Evolutionary conservation across 2,329 filamentous ascomycete species (phyloP), one percentile per base, ranked within the genome.

Genomic region (Aspergillus sp.): DNA sequence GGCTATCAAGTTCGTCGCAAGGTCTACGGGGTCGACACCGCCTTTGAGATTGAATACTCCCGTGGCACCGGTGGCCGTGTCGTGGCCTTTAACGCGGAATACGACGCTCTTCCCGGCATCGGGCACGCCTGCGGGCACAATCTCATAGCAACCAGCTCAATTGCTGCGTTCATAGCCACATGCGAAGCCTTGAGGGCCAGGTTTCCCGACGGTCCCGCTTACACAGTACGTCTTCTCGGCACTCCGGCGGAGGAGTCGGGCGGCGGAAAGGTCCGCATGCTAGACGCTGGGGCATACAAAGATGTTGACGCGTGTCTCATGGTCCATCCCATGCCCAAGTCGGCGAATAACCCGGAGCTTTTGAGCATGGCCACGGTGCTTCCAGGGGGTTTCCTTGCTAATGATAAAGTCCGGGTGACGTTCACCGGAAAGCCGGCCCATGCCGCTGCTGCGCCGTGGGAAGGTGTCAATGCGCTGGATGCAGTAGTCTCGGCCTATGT

Each of bases 401-500:
- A 55, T 16, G 39, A 56, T 14, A 52, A 53, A 25, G 40, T 60
- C 8, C 27, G 36, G 4, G 55, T 64, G 8, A 60, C 57, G 15
- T 69, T 67, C 37, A 55, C 49, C 1, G 74, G 74, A 0, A 64
- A 65, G 24, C 67, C 68, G 29, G 70, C 73, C 0, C 72, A 76
- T 47, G 72, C 71, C 0, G 72, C 67, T 1, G 65, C 66, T 3
- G 65, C 57, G 4, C 73, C 72, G 0, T 76, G 71, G 72, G 57
- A 71, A 10, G 73, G 72, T 0, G 61, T 69, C 42, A 76, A 77
- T 48, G 73, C 73, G 0, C 60, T 76, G 1, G 73, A 77, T 42
- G 72, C 71, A 0, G 55, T 74, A 10, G 58, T 76, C 3, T 60
- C 63, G 0, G 65, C 53, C 0, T 62, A 60, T 37, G 47, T 53